Conservation (phyloP, 2,329 filamentous ascomycete genomes). For the Penicillium sp. region DNA sequence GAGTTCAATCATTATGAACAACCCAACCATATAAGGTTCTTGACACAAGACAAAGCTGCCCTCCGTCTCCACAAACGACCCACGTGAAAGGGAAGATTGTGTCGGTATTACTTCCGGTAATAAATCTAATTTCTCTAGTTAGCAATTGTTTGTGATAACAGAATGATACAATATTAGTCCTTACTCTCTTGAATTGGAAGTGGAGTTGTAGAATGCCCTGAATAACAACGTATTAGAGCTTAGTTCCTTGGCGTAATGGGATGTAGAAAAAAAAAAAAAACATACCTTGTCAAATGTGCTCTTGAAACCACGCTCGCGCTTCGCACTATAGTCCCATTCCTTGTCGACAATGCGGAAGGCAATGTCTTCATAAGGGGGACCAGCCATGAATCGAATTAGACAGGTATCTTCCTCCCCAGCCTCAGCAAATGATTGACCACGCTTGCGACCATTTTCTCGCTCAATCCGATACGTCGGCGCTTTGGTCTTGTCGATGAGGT, state of each 20-base stretch:
- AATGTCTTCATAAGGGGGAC: slow-evolving; percentile 93
- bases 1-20: background rate
- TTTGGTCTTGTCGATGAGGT: slow-evolving; percentile 91
- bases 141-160: slow-evolving; percentile 5
- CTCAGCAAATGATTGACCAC: slow-evolving; percentile 87
- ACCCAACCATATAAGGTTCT: background rate
- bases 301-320: slow-evolving; percentile 89
- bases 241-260: background rate
- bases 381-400: slow-evolving; percentile 91
- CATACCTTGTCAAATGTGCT: slow-evolving; percentile 96
- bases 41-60: background rate
- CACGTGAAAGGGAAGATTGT: background rate
- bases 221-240: background rate
- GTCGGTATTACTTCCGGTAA: slow-evolving; percentile 47
- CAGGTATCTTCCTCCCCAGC: slow-evolving; percentile 97
- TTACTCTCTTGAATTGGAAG: slow-evolving; percentile 61
- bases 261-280: slow-evolving; percentile 18
- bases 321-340: slow-evolving; percentile 98
- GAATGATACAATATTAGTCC: background rate
- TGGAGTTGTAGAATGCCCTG: slow-evolving; percentile 65
- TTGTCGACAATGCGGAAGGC: slow-evolving; percentile 97
- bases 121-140: slow-evolving; percentile 40
- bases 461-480: slow-evolving; percentile 96
- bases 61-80: slow-evolving; percentile 15
- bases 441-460: slow-evolving; percentile 82